Evolutionary conservation across 176 grass and related monocot genomes (phyloP), one percentile per base, ranked within the genome.

Genomic region (Poa pratensis): DNA sequence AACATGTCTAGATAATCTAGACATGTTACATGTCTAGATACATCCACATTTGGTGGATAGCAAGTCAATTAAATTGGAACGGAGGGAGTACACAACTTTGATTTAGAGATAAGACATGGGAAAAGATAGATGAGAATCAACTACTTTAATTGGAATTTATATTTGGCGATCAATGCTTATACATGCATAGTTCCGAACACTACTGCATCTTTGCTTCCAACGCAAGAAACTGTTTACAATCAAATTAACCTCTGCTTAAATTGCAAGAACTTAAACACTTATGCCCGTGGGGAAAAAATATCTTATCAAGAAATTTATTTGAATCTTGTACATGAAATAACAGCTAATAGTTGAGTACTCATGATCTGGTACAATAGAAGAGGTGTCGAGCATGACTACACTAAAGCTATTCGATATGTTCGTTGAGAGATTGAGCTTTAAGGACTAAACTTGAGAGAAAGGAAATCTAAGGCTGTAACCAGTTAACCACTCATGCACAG

Each of bases 301-400:
- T 73, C 39, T 26, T 55, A 55, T 7, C 23, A 66, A 17, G 4
- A 17, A 17, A 51, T 5, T 51, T 51, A 51, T 51, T 51, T 5
- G 15, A 51, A 69, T 45, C 58, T 7, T 26, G 17, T 23, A 78
- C 84, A 90, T 90, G 65, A 78, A 90, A 86, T 90, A 86, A 78
- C 46, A 23, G 55, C 12, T 59, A 65, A 6, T 28, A 75, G 15
- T 4, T 28, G n/a, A n/a, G n/a, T n/a, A n/a, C n/a, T n/a, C n/a
- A n/a, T n/a, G n/a, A n/a, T n/a, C n/a, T n/a, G n/a, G n/a, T n/a
- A n/a, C n/a, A n/a, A n/a, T n/a, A n/a, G n/a, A n/a, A n/a, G n/a
- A n/a, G n/a, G n/a, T n/a, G n/a, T n/a, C n/a, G n/a, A n/a, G n/a
- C n/a, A n/a, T n/a, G n/a, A n/a, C n/a, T n/a, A n/a, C n/a, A n/a